phyloP scores from a whole-genome alignment of 306 rosid species.

The Begonia masoniana region DNA sequence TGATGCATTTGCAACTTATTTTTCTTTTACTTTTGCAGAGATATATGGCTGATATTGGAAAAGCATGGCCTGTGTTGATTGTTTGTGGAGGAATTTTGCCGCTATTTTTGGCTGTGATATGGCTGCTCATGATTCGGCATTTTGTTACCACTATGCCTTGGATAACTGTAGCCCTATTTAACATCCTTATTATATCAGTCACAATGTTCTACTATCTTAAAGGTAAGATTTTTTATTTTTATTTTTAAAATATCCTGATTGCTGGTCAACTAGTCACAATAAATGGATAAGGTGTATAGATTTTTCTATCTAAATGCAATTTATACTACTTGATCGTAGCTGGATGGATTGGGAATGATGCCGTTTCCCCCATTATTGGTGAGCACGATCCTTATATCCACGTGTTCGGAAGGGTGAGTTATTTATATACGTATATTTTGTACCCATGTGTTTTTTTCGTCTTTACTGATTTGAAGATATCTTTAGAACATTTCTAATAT shows the following conservation, averaged over 20 bases:
- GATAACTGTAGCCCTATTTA: conserved; percentile 72
- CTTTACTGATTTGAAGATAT: no score
- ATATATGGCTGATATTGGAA: conserved; percentile 96
- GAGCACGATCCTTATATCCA: conserved; percentile 69
- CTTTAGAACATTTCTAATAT: conserved; percentile 9
- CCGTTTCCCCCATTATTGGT: conserved; percentile 83
- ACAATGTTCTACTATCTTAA: conserved; percentile 80
- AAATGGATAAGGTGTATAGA: no score
- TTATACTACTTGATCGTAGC: conserved; percentile 20
- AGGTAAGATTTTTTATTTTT: conserved; percentile 45
- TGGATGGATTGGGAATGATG: conserved; percentile 96
- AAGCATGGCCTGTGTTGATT: conserved; percentile 89
- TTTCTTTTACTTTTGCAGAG: conserved; percentile 38
- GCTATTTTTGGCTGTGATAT: conserved; percentile 75
- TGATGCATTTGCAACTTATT: background rate
- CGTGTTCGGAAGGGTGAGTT: conserved; percentile 74
- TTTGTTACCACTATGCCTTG: conserved; percentile 97
- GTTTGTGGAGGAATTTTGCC: conserved; percentile 96
- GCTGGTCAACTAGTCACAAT: no score
- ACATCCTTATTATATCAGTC: conserved; percentile 67
- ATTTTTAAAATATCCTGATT: no score
- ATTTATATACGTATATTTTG: conserved; percentile 1
- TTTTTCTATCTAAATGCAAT: no score
- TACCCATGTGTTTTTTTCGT: no score
- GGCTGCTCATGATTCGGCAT: conserved; percentile 92